These are phyloP conservation scores for Sonneratia caseolaris DNA, from an alignment of 345 rosid genomes.

Conservation along the genomic window DNA sequence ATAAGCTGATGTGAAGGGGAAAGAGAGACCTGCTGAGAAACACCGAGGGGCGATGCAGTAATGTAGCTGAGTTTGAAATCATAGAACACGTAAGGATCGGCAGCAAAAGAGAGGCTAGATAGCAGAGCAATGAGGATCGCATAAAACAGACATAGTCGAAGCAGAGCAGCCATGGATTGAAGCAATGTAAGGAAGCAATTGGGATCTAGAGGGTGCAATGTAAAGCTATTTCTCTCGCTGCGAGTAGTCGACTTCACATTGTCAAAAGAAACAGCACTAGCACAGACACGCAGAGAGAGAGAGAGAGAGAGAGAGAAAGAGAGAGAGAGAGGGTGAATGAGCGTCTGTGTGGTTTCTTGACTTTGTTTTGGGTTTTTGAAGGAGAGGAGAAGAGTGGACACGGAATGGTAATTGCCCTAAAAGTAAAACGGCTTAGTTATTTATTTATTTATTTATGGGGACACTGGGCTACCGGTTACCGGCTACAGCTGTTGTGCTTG, in stretches of 20 bases:
- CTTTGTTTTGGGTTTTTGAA: background rate
- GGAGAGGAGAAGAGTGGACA: background rate
- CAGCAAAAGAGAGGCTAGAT: slow-evolving; percentile 36
- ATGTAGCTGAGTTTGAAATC: slow-evolving; percentile 54
- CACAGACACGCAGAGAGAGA: background rate
- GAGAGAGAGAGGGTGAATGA: background rate
- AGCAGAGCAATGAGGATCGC: slow-evolving; percentile 33
- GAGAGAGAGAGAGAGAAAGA: background rate
- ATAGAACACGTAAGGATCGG: slow-evolving; percentile 46
- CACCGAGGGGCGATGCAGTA: slow-evolving; percentile 74
- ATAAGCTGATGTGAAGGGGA: background rate
- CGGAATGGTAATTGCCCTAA: background rate
- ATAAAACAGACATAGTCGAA: slow-evolving; percentile 15
- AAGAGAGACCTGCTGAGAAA: slow-evolving; percentile 64
- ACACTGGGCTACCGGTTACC: slow-evolving; percentile 7
- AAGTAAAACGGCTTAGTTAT: background rate
- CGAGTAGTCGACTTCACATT: background rate
- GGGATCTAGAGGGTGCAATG: background rate
- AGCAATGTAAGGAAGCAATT: background rate
- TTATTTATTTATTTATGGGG: background rate
- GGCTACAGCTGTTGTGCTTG: background rate
- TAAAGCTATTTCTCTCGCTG: background rate
- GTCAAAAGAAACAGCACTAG: background rate
- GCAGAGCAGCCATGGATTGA: slow-evolving; percentile 9
- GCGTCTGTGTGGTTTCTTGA: background rate